A percentile compares a stretch with the other conserved stretches of the same genome.
These are phyloP conservation scores for Pulveroboletus sp. DNA, from an alignment of 768 basidiomycete species.

Conservation along the genomic window DNA sequence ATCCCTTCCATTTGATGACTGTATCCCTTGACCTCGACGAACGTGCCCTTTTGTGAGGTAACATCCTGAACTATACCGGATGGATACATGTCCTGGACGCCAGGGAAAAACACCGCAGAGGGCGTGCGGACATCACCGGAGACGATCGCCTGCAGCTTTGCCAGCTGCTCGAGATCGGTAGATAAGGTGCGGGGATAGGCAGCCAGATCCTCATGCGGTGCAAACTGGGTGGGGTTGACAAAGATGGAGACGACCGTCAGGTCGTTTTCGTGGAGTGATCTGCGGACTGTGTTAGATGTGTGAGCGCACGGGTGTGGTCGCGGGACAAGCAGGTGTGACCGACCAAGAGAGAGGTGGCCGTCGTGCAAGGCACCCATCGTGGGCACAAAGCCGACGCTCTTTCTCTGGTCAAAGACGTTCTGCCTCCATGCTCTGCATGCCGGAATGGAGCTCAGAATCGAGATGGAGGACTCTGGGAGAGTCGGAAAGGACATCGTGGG, in stretches of 20 bases:
- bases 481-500: constrained; percentile 16
- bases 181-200: constrained; percentile 88
- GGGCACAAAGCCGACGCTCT: constrained; percentile 88
- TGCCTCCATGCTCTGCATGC: constrained; percentile 72
- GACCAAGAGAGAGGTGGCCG: constrained; percentile 89
- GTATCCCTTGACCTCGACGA: constrained; percentile 89
- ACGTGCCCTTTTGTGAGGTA: constrained; percentile 74
- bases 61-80: constrained; percentile 81
- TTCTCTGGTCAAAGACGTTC: constrained; percentile 48
- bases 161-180: constrained; percentile 63
- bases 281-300: constrained; percentile 49
- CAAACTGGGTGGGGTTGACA: constrained; percentile 97
- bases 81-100: constrained; percentile 85
- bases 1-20: constrained; percentile 90
- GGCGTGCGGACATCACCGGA: constrained; percentile 38
- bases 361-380: constrained; percentile 98
- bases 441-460: constrained; percentile 53
- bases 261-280: constrained; percentile 73
- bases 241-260: constrained; percentile 92
- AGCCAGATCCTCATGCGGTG: constrained; percentile 88
- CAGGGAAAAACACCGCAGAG: constrained; percentile 76
- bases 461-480: constrained; percentile 34
- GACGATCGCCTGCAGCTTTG: constrained; percentile 30
- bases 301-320: neutral
- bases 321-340: constrained; percentile 28